Percentiles rank a stretch among this genome's conserved stretches.
Conservation (phyloP, 2,329 filamentous ascomycete species). For the Trichophyton mentagrophytes region DNA sequence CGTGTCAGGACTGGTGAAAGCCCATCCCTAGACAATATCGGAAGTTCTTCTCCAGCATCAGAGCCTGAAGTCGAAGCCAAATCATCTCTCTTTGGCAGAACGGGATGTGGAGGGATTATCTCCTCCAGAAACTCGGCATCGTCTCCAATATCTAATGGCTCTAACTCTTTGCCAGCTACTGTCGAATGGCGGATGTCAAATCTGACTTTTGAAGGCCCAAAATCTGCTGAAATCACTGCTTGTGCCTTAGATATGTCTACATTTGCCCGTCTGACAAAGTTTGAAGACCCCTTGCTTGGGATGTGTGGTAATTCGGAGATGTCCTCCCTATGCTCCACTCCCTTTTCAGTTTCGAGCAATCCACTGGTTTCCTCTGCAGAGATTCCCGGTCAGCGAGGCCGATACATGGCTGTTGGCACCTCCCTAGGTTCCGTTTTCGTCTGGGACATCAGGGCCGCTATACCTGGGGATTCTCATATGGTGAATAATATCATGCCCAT, state of each 20-base stretch:
- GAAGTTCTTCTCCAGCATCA: constrained; percentile 14
- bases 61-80: constrained; percentile 15
- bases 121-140: constrained; percentile 1
- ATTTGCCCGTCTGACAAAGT: constrained; percentile 55
- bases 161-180: constrained; percentile 25
- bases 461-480: constrained; percentile 42
- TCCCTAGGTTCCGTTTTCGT: constrained; percentile 61
- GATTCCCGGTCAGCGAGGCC: constrained; percentile 71
- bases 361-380: constrained; percentile 37
- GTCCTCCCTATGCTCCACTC: constrained; percentile 43
- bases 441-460: constrained; percentile 67
- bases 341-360: constrained; percentile 37
- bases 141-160: constrained; percentile 8
- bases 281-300: constrained; percentile 63
- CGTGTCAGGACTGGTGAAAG: constrained; percentile 35
- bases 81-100: constrained; percentile 41
- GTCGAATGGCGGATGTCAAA: constrained; percentile 57
- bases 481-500: constrained; percentile 54
- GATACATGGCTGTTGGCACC: constrained; percentile 71
- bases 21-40: constrained; percentile 11
- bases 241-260: constrained; percentile 62
- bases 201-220: constrained; percentile 49
- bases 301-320: constrained; percentile 42
- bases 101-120: constrained; percentile 9
- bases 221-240: constrained; percentile 52